Evolutionary conservation across 2,329 filamentous ascomycete species (phyloP).

Genomic region (Hymenoscyphus salicellus): DNA sequence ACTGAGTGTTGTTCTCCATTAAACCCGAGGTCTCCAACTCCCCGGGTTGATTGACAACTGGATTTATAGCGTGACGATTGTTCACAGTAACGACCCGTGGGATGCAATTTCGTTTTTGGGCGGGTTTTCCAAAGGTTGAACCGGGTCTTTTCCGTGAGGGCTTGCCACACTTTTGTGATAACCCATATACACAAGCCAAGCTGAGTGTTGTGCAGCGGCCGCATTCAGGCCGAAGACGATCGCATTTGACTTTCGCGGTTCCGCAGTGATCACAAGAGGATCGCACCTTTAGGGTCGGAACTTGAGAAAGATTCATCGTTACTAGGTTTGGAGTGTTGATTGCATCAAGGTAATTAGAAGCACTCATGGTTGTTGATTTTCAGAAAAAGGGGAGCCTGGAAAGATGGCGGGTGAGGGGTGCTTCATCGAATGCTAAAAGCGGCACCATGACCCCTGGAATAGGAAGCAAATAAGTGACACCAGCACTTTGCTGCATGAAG

Average conservation of each 20-base stretch:
- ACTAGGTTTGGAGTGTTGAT: no score
- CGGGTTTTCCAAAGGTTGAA: not conserved
- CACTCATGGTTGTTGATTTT: no score
- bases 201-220: slow-evolving; percentile 29
- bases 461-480: no score
- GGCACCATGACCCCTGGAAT: no score
- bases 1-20: not conserved
- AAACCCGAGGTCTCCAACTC: slow-evolving; percentile 3
- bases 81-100: slow-evolving; percentile 5
- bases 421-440: no score
- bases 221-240: slow-evolving; percentile 32
- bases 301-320: no score
- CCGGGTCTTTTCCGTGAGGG: slow-evolving; percentile 24
- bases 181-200: slow-evolving; percentile 29
- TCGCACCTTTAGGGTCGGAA: slow-evolving; percentile 27
- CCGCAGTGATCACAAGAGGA: slow-evolving; percentile 34
- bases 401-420: no score
- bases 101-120: slow-evolving; percentile 6
- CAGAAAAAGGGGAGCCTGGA: no score
- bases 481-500: no score
- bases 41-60: slow-evolving; percentile 9
- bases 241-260: slow-evolving; percentile 35
- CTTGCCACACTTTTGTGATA: slow-evolving; percentile 29
- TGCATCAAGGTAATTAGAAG: no score
- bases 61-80: slow-evolving; percentile 3